These are phyloP conservation scores for Clarireedia monteithiana DNA, from an alignment of 2,329 filamentous ascomycete species.

Conservation along the genomic window DNA sequence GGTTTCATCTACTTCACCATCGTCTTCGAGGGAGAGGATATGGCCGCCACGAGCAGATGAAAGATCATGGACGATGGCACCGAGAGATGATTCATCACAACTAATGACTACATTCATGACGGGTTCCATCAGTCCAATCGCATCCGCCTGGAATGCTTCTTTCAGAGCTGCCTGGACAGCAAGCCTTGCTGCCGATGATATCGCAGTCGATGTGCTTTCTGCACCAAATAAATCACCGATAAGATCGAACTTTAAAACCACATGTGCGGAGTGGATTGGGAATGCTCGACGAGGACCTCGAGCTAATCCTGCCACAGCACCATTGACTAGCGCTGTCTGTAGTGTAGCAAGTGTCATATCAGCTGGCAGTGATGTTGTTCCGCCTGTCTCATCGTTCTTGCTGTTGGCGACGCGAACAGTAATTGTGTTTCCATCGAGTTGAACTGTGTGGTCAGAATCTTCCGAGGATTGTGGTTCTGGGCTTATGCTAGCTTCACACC, in stretches of 20 bases:
- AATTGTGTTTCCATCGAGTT: conserved; percentile 65
- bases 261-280: conserved; percentile 68
- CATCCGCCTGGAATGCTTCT: conserved; percentile 44
- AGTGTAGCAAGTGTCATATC: conserved; percentile 42
- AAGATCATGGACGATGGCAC: conserved; percentile 75
- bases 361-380: conserved; percentile 39
- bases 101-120: conserved; percentile 87
- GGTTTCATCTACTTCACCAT: conserved; percentile 17
- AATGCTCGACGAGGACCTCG: conserved; percentile 75
- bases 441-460: conserved; percentile 35
- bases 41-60: conserved; percentile 66
- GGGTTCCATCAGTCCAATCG: conserved; percentile 74
- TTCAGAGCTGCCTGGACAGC: conserved; percentile 65
- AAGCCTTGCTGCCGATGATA: conserved; percentile 58
- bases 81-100: conserved; percentile 74
- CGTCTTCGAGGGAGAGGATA: conserved; percentile 58
- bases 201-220: conserved; percentile 59
- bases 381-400: conserved; percentile 29
- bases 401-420: conserved; percentile 38
- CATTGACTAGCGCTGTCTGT: conserved; percentile 59
- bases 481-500: conserved; percentile 61
- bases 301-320: conserved; percentile 74
- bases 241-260: conserved; percentile 63
- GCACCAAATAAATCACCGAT: conserved; percentile 54
- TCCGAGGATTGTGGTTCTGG: conserved; percentile 43